These are phyloP conservation scores for Cytospora piceae DNA, from an alignment of 2,329 filamentous ascomycete genomes.

Conservation along the genomic window DNA sequence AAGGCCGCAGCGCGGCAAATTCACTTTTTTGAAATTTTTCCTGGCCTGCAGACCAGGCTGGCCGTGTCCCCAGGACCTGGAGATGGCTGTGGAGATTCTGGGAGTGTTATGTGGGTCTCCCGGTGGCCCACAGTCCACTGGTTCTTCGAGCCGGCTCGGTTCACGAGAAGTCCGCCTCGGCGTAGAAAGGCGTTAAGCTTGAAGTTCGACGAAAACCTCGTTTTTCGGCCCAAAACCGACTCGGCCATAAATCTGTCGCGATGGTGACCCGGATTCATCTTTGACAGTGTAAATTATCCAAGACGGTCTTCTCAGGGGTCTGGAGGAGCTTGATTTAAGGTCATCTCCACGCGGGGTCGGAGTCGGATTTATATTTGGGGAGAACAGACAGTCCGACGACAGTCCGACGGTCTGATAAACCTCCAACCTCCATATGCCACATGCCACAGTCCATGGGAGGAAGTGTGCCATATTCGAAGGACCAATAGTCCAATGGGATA, in stretches of 20 bases:
- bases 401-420: no score
- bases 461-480: no score
- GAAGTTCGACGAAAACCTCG: conserved; percentile 21
- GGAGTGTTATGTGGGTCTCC: conserved; percentile 16
- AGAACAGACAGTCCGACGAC: no score
- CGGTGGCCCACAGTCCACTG: conserved; percentile 15
- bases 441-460: no score
- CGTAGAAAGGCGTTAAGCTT: conserved; percentile 32
- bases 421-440: no score
- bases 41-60: conserved; percentile 27
- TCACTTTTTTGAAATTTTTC: conserved; percentile 23
- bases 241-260: conserved; percentile 22
- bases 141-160: conserved; percentile 23
- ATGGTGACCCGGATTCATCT: conserved; percentile 15
- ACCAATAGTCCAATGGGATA: no score
- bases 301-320: background rate
- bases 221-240: conserved; percentile 26
- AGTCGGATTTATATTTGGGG: background rate
- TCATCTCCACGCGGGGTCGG: background rate
- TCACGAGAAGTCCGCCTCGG: conserved; percentile 31
- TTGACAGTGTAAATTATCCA: conserved; percentile 15
- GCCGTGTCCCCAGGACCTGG: conserved; percentile 2
- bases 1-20: conserved; percentile 26
- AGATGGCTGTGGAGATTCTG: background rate
- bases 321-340: background rate